Evolutionary conservation across 148 eudicot genomes (phyloP), one percentile per base, ranked within the genome.

Genomic region (Cornus kousa): DNA sequence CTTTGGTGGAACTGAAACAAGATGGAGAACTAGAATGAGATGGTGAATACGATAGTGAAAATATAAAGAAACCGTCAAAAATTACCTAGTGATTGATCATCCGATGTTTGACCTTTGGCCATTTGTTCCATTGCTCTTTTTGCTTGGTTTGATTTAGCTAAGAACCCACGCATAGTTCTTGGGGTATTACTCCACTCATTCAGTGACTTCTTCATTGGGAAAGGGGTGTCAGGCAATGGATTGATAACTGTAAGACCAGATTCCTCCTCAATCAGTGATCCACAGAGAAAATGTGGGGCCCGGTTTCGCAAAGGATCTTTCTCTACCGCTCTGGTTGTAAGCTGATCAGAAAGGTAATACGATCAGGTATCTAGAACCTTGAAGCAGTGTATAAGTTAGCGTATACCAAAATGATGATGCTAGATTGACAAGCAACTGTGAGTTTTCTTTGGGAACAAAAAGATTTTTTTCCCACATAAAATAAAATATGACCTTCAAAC

Each of bases 211-310:
- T 87, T 90, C 88, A 89, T 85, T 37, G 77, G 86, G 80, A 87
- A 87, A 3, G 94, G 90, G 64, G 73, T 73, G 53, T 84, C 74
- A 20, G 88, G 78, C 77, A 74, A 74, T 19, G 93, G 89, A 53
- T 84, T 86, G 73, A 82, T 79, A 35, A 95, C 75, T 22, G 85
- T 74, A 10, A 95, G 78, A 24, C 74, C 72, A 60, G 91, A 82
- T 22, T 87, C 88, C 75, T 91, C 92, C 79, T 84, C 91, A 2
- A 76, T 78, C 48, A 95, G 67, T 68, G 94, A 88, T 43, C 97
- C 95, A 79, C 92, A 91, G 19, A 95, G 93, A 82, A 87, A 89
- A 88, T 95, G 99, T 24, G 91, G 91, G 48, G 89, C 87, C 6
- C 94, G 94, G 78, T 86, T 88, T 71, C 97, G 79, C 20, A 39